Evolutionary conservation across 176 grass and related monocot species (phyloP).

Genomic region (Aegilops longissima): DNA sequence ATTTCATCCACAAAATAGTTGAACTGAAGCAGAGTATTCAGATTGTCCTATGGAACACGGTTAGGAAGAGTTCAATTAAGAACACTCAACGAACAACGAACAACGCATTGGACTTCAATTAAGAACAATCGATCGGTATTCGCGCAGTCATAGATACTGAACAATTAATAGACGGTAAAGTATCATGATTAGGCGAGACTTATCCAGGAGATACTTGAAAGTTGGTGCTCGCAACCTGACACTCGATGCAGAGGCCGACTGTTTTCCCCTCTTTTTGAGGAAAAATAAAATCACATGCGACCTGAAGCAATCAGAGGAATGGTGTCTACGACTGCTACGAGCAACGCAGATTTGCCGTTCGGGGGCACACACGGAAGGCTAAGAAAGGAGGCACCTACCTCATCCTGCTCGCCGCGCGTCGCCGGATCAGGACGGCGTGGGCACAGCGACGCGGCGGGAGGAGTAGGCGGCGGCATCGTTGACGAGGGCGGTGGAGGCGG

Average conservation of each 20-base stretch:
- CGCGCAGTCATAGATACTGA: neutral
- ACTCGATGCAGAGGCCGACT: no score
- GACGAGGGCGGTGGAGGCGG: neutral
- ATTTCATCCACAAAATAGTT: neutral
- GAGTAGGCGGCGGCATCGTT: neutral
- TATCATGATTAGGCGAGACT: neutral
- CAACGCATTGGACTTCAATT: no score
- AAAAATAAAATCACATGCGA: neutral
- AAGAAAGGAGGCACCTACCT: neutral
- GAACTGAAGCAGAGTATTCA: neutral
- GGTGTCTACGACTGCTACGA: neutral
- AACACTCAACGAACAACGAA: neutral
- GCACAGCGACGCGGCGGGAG: neutral
- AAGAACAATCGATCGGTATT: neutral
- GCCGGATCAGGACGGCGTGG: neutral
- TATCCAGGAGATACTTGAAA: neutral
- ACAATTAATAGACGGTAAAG: neutral
- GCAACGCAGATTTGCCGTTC: neutral
- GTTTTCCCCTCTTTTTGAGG: no score
- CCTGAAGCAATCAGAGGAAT: neutral
- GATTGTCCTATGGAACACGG: neutral
- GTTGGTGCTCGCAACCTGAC: neutral
- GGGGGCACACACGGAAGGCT: neutral
- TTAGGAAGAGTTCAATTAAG: neutral
- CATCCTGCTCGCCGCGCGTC: neutral